Evolutionary conservation across 2,329 filamentous ascomycete species (phyloP), one percentile per base, ranked within the genome.

Genomic region (Paecilomyces fulvus): DNA sequence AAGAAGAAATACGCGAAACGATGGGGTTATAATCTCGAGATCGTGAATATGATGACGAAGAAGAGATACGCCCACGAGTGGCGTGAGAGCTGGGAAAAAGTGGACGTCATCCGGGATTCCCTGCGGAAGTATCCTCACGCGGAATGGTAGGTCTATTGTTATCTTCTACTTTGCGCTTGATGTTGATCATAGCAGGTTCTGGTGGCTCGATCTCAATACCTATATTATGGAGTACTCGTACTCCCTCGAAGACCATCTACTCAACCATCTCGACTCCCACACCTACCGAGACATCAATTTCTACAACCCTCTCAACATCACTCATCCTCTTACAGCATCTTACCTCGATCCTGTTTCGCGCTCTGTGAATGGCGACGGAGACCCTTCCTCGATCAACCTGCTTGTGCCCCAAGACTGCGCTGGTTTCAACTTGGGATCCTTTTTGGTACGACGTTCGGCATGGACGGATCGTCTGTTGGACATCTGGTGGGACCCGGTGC

Each of bases 71-170:
- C 94, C 28, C 94, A 99, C 75, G 94, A 99, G 75, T 99, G 94
- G 94, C 84, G 94, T 67, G 94, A 99, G 75, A 95, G 92, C 72
- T 99, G 94, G 94, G 94, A 99, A 75, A 99, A 97, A 79, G 92
- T 96, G 59, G 94, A 99, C 71, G 90, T 90, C 48, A 85, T 99
- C 65, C 85, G 92, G 59, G 89, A 90, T 59, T 86, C 88, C 49
- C 86, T 99, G 81, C 84, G 86, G 70, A 96, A 96, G 72, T 96
- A 97, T 69, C 94, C 94, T 28, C 82, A 95, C 61, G 94, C 92
- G 31, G 92, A 99, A 78, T 99, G 94, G 94, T 96, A 79, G 74
- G 85, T 74, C 7, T 3, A 12, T 14, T 49, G 12, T 31, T 49
- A 46, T 12, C 10, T 30, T 17, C 2, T 31, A 9, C 6, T 21